Evolutionary conservation across 192 early-diverging fungal genomes (phyloP), one percentile per base, ranked within the genome.

Genomic region (Coemansia aciculifera): DNA sequence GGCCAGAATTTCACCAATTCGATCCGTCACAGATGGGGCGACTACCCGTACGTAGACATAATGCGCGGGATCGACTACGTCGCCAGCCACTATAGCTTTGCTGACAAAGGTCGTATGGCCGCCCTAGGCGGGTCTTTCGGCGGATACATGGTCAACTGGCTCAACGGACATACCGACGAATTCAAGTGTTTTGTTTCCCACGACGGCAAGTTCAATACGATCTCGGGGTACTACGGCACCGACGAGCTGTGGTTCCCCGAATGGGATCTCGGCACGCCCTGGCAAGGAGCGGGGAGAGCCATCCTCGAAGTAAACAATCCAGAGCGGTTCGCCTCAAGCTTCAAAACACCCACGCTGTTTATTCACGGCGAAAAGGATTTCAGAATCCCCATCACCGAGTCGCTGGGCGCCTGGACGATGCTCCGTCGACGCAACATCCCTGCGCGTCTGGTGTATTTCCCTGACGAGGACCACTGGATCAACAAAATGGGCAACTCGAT

Each of bases 131-230:
- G 88, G 5, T 87, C 85, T 2, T 94, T 92, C 73, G 92, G 92
- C 68, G 92, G 90, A 15, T 92, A 87, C 71, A 91, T 91, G 92
- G 83, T 90, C 52, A 94, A 94, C 81, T 94, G 91, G 91, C 78
- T 94, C 69, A 94, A 94, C 66, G 87, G 86, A 7, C 88, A 93
- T 63, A 90, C 88, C 60, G 89, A 93, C 65, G 92, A 91, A 70
- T 91, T 91, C 64, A 84, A 89, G 59, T 92, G 92, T 75, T 81
- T 80, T 37, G 84, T 86, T 6, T 43, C 79, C 52, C 91, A 93
- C 68, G 91, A 91, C 69, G 91, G 91, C 60, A 86, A 90, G 43
- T 90, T 93, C 71, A 79, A 75, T 42, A 87, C 24, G 72, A 74
- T 36, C 66, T 76, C 37, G 89, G 85, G 74, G 85, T 29, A 57